Conservation (phyloP, 1,284 basidiomycete species). For the Cystobasidium slooffiae region DNA sequence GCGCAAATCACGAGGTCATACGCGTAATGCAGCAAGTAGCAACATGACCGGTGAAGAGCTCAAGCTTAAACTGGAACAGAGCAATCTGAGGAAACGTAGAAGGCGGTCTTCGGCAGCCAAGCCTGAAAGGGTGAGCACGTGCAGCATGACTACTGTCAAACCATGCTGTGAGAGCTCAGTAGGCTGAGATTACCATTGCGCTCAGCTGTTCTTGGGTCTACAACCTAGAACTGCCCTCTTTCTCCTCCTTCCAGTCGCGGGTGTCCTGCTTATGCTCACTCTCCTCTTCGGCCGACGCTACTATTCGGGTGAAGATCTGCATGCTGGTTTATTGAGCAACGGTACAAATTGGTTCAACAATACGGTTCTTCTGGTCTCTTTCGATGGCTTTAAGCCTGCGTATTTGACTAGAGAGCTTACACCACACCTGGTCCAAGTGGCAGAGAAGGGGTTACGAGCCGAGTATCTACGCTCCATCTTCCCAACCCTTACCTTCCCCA, state of each 20-base stretch:
- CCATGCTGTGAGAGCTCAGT: no score
- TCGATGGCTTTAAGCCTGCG: slow-evolving; percentile 83
- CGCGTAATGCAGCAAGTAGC: background rate
- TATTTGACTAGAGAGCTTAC: slow-evolving; percentile 81
- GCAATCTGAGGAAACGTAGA: slow-evolving; percentile 4
- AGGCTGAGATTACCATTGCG: background rate
- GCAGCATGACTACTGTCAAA: background rate
- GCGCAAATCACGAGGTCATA: background rate
- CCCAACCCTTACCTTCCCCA: slow-evolving; percentile 82
- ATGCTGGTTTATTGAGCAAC: slow-evolving; percentile 15
- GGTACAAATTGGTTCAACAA: slow-evolving; percentile 51
- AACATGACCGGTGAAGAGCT: background rate
- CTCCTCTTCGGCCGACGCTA: background rate
- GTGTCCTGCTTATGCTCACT: background rate
- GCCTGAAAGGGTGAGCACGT: slow-evolving; percentile 11
- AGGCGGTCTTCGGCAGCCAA: background rate
- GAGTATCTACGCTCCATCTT: slow-evolving; percentile 83
- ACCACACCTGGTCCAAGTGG: slow-evolving; percentile 75
- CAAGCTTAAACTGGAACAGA: slow-evolving; percentile 13
- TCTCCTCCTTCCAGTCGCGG: slow-evolving; percentile 11
- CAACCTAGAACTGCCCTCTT: slow-evolving; percentile 18
- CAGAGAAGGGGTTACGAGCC: slow-evolving; percentile 77
- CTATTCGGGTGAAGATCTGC: background rate
- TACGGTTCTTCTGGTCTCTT: slow-evolving; percentile 81
- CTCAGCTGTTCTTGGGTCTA: slow-evolving; percentile 32